Evolutionary conservation across 176 grass and related monocot genomes (phyloP).

Genomic region (Ananas comosus): DNA sequence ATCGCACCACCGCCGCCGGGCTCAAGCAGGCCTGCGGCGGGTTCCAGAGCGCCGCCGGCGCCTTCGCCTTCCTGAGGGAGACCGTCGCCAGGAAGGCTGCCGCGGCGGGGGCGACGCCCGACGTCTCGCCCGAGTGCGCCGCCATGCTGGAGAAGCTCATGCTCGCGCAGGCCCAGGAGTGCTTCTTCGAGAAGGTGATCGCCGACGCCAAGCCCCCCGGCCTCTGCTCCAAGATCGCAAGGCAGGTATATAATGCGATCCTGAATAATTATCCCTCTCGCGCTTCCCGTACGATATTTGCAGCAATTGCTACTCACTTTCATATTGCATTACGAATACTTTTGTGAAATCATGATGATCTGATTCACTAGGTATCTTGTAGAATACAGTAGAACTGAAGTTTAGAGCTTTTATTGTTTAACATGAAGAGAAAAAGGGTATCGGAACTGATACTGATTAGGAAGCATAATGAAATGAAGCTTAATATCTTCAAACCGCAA

Average conservation of each 20-base stretch:
- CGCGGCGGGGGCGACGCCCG: constrained; percentile 59
- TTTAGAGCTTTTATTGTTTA: too few species aligned
- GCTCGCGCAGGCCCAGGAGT: constrained; percentile 98
- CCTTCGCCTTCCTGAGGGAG: constrained; percentile 73
- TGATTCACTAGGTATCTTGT: too few species aligned
- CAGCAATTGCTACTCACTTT: too few species aligned
- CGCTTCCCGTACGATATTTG: too few species aligned
- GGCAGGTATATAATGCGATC: constrained; percentile 51
- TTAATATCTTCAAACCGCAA: too few species aligned
- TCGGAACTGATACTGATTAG: too few species aligned
- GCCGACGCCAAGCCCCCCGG: constrained; percentile 73
- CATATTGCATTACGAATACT: too few species aligned
- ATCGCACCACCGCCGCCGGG: constrained; percentile 63
- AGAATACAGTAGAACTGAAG: too few species aligned
- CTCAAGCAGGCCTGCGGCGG: constrained; percentile 73
- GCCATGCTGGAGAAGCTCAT: constrained; percentile 92
- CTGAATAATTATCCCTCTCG: background rate
- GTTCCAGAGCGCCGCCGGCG: constrained; percentile 72
- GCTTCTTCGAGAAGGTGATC: constrained; percentile 98
- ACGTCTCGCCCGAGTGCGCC: constrained; percentile 72
- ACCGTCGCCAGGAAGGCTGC: constrained; percentile 66
- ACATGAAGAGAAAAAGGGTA: too few species aligned
- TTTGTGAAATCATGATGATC: too few species aligned
- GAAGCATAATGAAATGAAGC: too few species aligned
- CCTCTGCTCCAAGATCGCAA: constrained; percentile 87